Percentiles rank a stretch among this genome's conserved stretches.
phyloP scores from a whole-genome alignment of 441 rosid species.

The Brassica balearica region DNA sequence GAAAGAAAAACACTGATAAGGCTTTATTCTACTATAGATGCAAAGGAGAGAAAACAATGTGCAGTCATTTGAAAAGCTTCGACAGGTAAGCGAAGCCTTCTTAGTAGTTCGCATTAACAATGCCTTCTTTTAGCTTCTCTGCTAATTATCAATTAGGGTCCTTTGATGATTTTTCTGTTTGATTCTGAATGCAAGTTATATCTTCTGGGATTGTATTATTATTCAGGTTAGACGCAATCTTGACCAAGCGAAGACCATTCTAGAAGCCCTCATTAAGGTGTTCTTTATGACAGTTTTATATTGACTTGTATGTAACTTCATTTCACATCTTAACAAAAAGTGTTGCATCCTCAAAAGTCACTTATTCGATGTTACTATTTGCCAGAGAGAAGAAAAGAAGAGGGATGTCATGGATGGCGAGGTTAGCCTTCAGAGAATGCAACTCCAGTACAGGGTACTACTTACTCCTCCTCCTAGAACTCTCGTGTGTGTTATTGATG shows the following conservation, averaged over 20 bases:
- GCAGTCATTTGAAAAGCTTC: slow-evolving; percentile 98
- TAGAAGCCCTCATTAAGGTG: slow-evolving; percentile 91
- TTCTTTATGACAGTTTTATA: slow-evolving; percentile 38
- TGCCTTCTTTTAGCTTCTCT: not conserved
- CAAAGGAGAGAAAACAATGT: slow-evolving; percentile 98
- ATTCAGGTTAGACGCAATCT: slow-evolving; percentile 97
- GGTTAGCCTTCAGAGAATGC: slow-evolving; percentile 91
- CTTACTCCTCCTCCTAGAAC: not conserved
- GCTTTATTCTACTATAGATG: slow-evolving; percentile 63
- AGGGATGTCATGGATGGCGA: slow-evolving; percentile 90
- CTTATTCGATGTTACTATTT: too few species aligned
- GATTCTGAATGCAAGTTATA: not conserved
- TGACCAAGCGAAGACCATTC: slow-evolving; percentile 90
- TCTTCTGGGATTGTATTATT: too few species aligned
- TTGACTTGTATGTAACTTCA: slow-evolving; percentile 29
- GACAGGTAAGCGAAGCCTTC: too few species aligned
- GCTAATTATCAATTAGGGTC: slow-evolving; percentile 33
- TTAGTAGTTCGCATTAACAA: too few species aligned
- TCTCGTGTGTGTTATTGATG: not conserved
- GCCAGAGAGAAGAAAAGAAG: slow-evolving; percentile 35
- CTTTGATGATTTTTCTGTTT: slow-evolving; percentile 61
- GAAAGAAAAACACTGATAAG: slow-evolving; percentile 26
- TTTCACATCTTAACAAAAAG: slow-evolving; percentile 17
- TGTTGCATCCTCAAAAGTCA: slow-evolving; percentile 17
- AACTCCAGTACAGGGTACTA: slow-evolving; percentile 85